Conservation (phyloP, 768 basidiomycete genomes). For the Lactifluus piperatus region DNA sequence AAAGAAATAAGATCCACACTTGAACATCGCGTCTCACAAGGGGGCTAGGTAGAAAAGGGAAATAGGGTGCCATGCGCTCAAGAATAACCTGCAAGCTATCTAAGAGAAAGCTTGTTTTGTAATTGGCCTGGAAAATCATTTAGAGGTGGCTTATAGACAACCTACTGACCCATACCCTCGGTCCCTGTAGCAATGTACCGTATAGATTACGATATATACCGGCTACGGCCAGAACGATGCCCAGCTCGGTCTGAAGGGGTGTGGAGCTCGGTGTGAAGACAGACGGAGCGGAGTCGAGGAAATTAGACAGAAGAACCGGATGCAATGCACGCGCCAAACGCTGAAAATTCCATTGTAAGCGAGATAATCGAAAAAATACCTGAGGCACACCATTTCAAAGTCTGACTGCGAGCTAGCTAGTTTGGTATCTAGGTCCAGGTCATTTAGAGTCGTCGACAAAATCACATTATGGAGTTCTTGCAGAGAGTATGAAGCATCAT, state of each 20-base stretch:
- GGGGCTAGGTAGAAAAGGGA: slow-evolving; percentile 54
- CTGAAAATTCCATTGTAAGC: slow-evolving; percentile 29
- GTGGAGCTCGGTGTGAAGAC: slow-evolving; percentile 65
- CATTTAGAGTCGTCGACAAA: background rate
- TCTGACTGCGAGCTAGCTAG: slow-evolving; percentile 17
- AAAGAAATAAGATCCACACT: slow-evolving; percentile 28
- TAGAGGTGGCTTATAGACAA: background rate
- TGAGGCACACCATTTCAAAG: background rate
- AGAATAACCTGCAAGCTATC: slow-evolving; percentile 53
- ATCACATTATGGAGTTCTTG: slow-evolving; percentile 20
- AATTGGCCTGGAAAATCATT: background rate
- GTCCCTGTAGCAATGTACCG: slow-evolving; percentile 40
- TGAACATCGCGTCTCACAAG: slow-evolving; percentile 43
- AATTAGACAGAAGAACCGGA: slow-evolving; percentile 69
- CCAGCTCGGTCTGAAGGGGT: slow-evolving; percentile 51
- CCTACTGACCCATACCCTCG: slow-evolving; percentile 29
- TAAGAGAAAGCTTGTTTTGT: slow-evolving; percentile 27
- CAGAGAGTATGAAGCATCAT: slow-evolving; percentile 19
- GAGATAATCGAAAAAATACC: background rate
- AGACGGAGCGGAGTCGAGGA: slow-evolving; percentile 78
- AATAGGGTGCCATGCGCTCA: slow-evolving; percentile 71
- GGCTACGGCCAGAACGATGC: slow-evolving; percentile 47
- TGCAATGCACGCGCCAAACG: slow-evolving; percentile 68
- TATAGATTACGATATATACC: slow-evolving; percentile 56
- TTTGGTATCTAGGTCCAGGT: slow-evolving; percentile 10